Evolutionary conservation across 495 filamentous ascomycete species (phyloP), one percentile per base, ranked within the genome.

Genomic region (Parathielavia appendiculata): DNA sequence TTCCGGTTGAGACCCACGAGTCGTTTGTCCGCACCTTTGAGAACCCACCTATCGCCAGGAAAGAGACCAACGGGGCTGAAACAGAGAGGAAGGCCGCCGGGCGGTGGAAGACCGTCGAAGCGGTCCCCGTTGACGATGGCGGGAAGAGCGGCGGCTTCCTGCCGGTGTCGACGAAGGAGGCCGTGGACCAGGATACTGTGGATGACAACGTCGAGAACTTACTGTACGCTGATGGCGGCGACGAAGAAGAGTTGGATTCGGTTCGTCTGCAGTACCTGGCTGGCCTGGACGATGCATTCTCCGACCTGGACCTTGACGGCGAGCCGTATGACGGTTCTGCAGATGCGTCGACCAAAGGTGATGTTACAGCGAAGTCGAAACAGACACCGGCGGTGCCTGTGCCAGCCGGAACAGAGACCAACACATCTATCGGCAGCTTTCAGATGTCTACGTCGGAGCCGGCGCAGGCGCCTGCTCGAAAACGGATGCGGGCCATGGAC

Each of bases 401-500:
- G 44, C 52, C 62, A 19, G 56, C 71, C 14, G 53, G 55, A 23
- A 14, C 46, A 51, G 67, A 65, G 39, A 36, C 44, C 26, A 6
- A 5, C 45, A 67, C 54, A 34, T 40, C 63, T 11, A 36, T 61
- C 12, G 64, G 61, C 9, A 62, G 62, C 1, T 69, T 73, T 39
- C 66, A 64, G 57, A 69, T 67, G 57, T 57, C 64, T 19, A 54
- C 67, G 16, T 61, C 59, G 22, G 68, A 68, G 23, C 45, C 67
- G 5, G 64, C 67, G 51, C 47, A 69, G 56, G 57, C 71, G 16
- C 69, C 26, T 30, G 6, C 26, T 30, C 26, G 60, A 57, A 82
- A 81, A 61, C 83, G 91, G 49, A 89, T 90, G 68, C 89, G 84
- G 61, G 92, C 92, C 5, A 90, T 90, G 66, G 92, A 97, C 67